Percentiles rank a stretch among this genome's conserved stretches.
Evolutionary conservation across 2,329 filamentous ascomycete species (phyloP).

Genomic region (Apiospora sp.): DNA sequence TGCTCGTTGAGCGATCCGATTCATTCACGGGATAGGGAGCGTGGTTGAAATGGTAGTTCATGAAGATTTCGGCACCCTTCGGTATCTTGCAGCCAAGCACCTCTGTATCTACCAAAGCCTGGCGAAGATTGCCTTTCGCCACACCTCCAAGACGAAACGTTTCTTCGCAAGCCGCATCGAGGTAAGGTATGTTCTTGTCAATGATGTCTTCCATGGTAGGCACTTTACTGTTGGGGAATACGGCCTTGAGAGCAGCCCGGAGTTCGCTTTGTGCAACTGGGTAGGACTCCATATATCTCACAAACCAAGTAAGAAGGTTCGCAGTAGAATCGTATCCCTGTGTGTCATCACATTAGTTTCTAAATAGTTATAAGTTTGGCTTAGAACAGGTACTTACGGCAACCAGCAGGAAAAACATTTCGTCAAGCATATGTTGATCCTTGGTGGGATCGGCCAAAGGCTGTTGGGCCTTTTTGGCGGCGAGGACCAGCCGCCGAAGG

Average conservation of each 20-base stretch:
- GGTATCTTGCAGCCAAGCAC: not conserved
- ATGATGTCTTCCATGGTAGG: not conserved
- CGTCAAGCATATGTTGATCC: not conserved
- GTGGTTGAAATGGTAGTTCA: not conserved
- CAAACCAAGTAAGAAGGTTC: not conserved
- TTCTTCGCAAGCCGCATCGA: not conserved
- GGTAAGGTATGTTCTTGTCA: not conserved
- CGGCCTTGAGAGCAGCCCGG: not conserved
- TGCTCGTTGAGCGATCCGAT: not conserved
- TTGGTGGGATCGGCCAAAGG: not conserved
- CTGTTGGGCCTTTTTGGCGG: not conserved
- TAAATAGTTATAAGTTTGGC: not conserved
- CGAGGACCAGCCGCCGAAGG: not conserved
- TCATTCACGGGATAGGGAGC: not conserved
- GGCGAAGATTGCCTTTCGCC: not conserved
- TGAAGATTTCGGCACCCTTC: not conserved
- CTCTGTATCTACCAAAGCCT: no score
- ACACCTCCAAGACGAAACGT: not conserved
- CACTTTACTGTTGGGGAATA: not conserved
- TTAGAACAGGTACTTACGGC: not conserved
- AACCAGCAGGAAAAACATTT: not conserved
- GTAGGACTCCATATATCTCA: not conserved
- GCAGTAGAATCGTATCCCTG: slow-evolving; percentile 4
- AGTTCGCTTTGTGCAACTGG: not conserved
- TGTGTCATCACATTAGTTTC: not conserved